phyloP scores from a whole-genome alignment of 2,329 filamentous ascomycete genomes.

The Parastagonospora avenae region DNA sequence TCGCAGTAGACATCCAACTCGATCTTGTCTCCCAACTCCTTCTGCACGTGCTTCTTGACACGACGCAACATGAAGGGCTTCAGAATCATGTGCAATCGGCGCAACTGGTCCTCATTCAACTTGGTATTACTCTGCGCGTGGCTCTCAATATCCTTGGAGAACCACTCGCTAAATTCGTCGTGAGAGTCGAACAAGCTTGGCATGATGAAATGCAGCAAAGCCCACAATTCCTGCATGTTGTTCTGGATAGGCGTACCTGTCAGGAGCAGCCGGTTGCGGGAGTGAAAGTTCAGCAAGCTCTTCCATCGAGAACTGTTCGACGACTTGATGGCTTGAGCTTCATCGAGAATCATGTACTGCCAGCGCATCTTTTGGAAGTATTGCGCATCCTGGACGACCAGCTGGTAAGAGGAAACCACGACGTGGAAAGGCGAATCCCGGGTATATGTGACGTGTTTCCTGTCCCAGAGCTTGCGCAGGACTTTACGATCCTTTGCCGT shows the following conservation, averaged over 20 bases:
- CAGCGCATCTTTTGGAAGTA: constrained; percentile 99
- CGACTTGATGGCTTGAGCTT: constrained; percentile 98
- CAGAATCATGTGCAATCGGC: constrained; percentile 96
- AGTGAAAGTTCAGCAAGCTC: constrained; percentile 89
- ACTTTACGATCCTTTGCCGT: constrained; percentile 93
- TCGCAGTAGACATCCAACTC: constrained; percentile 96
- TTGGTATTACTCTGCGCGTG: constrained; percentile 99
- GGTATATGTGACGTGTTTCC: constrained; percentile 94
- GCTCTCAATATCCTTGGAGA: constrained; percentile 95
- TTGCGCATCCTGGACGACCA: constrained; percentile 92
- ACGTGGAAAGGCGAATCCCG: constrained; percentile 95
- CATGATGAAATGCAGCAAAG: constrained; percentile 98
- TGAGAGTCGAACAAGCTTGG: constrained; percentile 96
- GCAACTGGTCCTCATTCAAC: constrained; percentile 96
- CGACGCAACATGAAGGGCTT: constrained; percentile 99
- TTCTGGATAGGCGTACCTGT: constrained; percentile 99
- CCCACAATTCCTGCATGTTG: constrained; percentile 99
- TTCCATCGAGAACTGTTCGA: constrained; percentile 97
- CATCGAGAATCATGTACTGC: constrained; percentile 99
- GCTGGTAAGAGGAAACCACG: constrained; percentile 93
- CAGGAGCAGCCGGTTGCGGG: constrained; percentile 88
- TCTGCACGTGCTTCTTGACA: constrained; percentile 99
- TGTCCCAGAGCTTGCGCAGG: constrained; percentile 97
- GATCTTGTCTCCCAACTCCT: constrained; percentile 98
- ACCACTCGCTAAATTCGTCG: constrained; percentile 93